These are phyloP conservation scores for Colletotrichum lentis DNA, from an alignment of 2,329 filamentous ascomycete species.

Conservation along the genomic window DNA sequence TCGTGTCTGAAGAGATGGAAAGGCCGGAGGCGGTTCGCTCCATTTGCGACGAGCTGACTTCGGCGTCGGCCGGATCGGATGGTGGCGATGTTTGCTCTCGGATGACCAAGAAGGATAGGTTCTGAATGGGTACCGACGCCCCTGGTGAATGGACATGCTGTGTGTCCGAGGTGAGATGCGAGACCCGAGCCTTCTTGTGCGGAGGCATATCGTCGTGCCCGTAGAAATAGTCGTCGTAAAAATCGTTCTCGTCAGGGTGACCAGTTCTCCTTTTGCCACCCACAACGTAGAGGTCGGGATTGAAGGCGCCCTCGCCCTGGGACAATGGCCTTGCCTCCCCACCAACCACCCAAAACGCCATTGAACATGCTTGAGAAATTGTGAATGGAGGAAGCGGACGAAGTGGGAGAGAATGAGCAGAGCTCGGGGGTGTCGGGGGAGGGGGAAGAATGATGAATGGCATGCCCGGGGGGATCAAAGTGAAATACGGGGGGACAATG, in stretches of 20 bases:
- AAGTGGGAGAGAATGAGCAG: conserved; percentile 11
- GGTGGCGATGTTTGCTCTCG: conserved; percentile 47
- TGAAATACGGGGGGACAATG: conserved; percentile 34
- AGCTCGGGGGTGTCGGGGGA: conserved; percentile 16
- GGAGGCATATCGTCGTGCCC: conserved; percentile 41
- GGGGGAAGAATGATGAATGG: not conserved
- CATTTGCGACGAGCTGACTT: conserved; percentile 46
- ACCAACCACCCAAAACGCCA: conserved; percentile 39
- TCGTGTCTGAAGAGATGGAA: conserved; percentile 55
- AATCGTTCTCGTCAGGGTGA: conserved; percentile 47
- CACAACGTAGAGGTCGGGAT: conserved; percentile 43
- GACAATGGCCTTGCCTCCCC: conserved; percentile 33
- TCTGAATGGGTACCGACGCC: conserved; percentile 46
- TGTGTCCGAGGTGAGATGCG: conserved; percentile 9
- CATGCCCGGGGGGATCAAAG: conserved; percentile 24
- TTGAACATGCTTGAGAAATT: conserved; percentile 48
- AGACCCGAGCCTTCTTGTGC: conserved; percentile 28
- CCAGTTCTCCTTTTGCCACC: conserved; percentile 53
- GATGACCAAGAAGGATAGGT: conserved; percentile 51
- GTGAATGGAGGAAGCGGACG: conserved; percentile 20
- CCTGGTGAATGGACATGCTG: conserved; percentile 20
- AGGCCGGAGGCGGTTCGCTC: conserved; percentile 60
- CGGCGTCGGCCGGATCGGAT: conserved; percentile 31
- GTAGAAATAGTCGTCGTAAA: conserved; percentile 43
- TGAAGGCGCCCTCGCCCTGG: conserved; percentile 22